A percentile compares a stretch with the other conserved stretches of the same genome.
Evolutionary conservation across 768 basidiomycete genomes (phyloP).

Genomic region (Psilocybe cyanescens): DNA sequence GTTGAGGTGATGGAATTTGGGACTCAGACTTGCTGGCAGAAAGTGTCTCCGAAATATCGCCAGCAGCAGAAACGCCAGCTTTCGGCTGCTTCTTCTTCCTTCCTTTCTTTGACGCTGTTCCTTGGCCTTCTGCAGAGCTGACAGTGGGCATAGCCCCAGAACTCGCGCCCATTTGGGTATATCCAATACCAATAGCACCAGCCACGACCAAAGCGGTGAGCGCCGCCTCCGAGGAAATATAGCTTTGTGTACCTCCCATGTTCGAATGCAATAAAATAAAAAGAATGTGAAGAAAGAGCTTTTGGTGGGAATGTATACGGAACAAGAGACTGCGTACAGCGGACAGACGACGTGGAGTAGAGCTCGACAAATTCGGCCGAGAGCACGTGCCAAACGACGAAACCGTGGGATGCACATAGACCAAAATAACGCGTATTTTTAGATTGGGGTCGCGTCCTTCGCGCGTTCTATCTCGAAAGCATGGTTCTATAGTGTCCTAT

Average conservation of each 20-base stretch:
- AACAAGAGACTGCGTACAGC: not conserved
- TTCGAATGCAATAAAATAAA: conserved; percentile 12
- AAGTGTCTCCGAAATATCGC: conserved; percentile 22
- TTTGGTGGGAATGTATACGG: conserved; percentile 12
- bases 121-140: conserved; percentile 11
- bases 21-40: conserved; percentile 13
- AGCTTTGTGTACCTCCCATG: conserved; percentile 54
- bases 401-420: not conserved
- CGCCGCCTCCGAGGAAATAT: conserved; percentile 40
- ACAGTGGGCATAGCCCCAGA: conserved; percentile 8
- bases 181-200: conserved; percentile 45
- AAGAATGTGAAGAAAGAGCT: conserved; percentile 13
- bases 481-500: not conserved
- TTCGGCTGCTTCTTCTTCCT: conserved; percentile 28
- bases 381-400: conserved; percentile 21
- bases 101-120: conserved; percentile 18
- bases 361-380: conserved; percentile 13
- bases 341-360: not conserved
- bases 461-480: not conserved
- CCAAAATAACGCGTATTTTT: conserved; percentile 5
- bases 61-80: conserved; percentile 12
- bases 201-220: conserved; percentile 41
- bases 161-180: conserved; percentile 30
- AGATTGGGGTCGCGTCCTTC: not conserved
- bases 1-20: conserved; percentile 2